Evolutionary conservation across 352 stramenopile genomes (phyloP), one percentile per base, ranked within the genome.

Genomic region (Pythium guiyangense): DNA sequence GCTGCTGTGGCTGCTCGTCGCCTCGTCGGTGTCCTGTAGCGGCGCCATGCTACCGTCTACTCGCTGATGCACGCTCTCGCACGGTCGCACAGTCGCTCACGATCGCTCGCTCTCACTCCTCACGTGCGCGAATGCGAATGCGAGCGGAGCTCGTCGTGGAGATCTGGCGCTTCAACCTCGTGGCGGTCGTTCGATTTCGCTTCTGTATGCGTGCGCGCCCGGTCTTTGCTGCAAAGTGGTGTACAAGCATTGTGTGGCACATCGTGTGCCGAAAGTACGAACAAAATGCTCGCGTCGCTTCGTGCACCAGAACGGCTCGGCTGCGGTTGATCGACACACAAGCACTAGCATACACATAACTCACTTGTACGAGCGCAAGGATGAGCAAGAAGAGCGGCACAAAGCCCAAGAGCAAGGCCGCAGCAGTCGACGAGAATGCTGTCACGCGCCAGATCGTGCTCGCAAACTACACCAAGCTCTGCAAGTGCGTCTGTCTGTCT

Each of bases 381-480:
- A 88, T 85, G 76, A 85, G 75, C 68, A 88, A 85, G 70, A 86
- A 82, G 59, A 52, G 44, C 8, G 61, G 59, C 51, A 82, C 84
- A 55, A 49, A 66, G 43, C 29, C 42, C 39, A 84, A 82, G 54
- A 67, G 64, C 22, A 88, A 86, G 63, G 65, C 76, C 3, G 68
- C 64, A 0, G 74, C 75, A 18, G 76, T 72, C 35, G 77, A 88
- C 20, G 83, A 90, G 68, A 88, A 84, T 52, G 63, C 59, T 27
- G 80, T 92, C 29, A 88, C 79, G 42, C 63, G 80, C 12, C 63
- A 75, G 48, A 90, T 86, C 54, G 66, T 88, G 25, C 50, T 80
- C 8, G 47, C 61, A 27, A 90, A 89, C 64, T 92, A 90, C 53
- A 65, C 67, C 64, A 92, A 92, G 63, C 69, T 86, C 15, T 92